Percentiles rank a stretch among this genome's conserved stretches.
Conservation (phyloP, 768 basidiomycete species). For the Dioszegia aurantiaca region DNA sequence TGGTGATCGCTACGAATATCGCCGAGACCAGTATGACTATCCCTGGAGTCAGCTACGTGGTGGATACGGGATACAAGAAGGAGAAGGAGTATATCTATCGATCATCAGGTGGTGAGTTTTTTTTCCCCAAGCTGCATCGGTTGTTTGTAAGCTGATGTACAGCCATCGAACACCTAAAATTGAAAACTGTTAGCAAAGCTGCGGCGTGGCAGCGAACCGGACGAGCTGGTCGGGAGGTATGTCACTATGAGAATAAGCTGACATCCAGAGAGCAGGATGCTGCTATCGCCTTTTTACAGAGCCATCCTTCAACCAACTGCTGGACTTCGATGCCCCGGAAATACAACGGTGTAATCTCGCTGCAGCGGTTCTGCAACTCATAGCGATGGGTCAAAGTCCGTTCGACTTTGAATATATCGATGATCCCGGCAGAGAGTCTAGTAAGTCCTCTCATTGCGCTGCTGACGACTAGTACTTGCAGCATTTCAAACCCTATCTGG, state of each 20-base stretch:
- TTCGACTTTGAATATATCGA: conserved; percentile 86
- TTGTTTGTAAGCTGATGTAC: too few relatives aligned
- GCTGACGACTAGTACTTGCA: conserved; percentile 40
- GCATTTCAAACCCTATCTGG: conserved; percentile 62
- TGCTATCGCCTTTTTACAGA: conserved; percentile 95
- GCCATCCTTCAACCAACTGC: conserved; percentile 67
- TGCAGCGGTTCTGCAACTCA: conserved; percentile 77
- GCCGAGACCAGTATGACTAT: conserved; percentile 98
- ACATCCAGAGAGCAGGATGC: conserved; percentile 65
- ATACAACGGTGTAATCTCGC: conserved; percentile 83
- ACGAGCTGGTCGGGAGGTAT: conserved; percentile 89
- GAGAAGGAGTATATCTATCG: conserved; percentile 79
- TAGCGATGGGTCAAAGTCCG: conserved; percentile 75
- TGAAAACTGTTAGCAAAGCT: conserved; percentile 78
- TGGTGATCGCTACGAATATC: conserved; percentile 94
- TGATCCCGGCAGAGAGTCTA: conserved; percentile 68
- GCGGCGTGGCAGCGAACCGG: conserved; percentile 84
- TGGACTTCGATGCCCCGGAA: conserved; percentile 73
- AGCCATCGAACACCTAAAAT: conserved; percentile 86
- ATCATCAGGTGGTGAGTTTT: conserved; percentile 68
- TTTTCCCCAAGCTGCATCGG: neutral
- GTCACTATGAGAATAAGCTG: conserved; percentile 13
- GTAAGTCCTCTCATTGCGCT: conserved; percentile 62
- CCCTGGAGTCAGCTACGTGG: conserved; percentile 89
- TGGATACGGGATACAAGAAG: conserved; percentile 94